Percentiles rank a stretch among this genome's conserved stretches.
These are phyloP conservation scores for Talaromyces amestolkiae DNA, from an alignment of 2,329 filamentous ascomycete genomes.

Conservation along the genomic window DNA sequence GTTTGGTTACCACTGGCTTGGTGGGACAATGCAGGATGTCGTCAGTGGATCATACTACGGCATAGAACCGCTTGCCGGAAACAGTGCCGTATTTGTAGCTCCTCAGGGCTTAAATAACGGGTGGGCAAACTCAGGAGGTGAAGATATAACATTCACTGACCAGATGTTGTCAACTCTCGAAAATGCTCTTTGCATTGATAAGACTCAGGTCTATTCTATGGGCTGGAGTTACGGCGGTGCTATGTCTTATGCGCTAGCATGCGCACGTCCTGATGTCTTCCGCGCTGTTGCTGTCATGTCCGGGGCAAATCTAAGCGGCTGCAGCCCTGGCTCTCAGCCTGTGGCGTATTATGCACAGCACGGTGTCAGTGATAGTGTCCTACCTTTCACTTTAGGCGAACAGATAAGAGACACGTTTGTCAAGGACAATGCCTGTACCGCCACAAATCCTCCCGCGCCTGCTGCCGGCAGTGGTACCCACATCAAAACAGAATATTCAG, in stretches of 20 bases:
- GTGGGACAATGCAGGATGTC: constrained; percentile 7
- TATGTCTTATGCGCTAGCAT: constrained; percentile 15
- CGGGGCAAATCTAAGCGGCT: constrained; percentile 12
- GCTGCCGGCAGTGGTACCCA: constrained; percentile 4
- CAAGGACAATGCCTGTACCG: constrained; percentile 7
- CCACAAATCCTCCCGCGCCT: background rate
- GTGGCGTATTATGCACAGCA: constrained; percentile 14
- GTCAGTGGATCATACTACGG: constrained; percentile 12
- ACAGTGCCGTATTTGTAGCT: constrained; percentile 9
- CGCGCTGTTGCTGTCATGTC: constrained; percentile 15
- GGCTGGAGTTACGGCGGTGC: constrained; percentile 14
- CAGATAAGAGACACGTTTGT: constrained; percentile 14
- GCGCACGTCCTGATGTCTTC: constrained; percentile 7
- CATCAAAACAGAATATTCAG: constrained; percentile 13
- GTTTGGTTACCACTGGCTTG: constrained; percentile 11
- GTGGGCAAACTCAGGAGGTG: constrained; percentile 1
- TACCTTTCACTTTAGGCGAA: background rate
- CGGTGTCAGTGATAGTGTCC: constrained; percentile 9
- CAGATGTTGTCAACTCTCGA: constrained; percentile 10
- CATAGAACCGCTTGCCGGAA: constrained; percentile 4
- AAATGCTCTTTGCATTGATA: constrained; percentile 1
- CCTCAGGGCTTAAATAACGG: constrained; percentile 11
- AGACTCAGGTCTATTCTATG: constrained; percentile 11
- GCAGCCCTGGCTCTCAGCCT: constrained; percentile 7
- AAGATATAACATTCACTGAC: constrained; percentile 11